Base-by-base conservation (phyloP, 768 basidiomycete genomes). In the Boletus rufocinnamomeus region DNA sequence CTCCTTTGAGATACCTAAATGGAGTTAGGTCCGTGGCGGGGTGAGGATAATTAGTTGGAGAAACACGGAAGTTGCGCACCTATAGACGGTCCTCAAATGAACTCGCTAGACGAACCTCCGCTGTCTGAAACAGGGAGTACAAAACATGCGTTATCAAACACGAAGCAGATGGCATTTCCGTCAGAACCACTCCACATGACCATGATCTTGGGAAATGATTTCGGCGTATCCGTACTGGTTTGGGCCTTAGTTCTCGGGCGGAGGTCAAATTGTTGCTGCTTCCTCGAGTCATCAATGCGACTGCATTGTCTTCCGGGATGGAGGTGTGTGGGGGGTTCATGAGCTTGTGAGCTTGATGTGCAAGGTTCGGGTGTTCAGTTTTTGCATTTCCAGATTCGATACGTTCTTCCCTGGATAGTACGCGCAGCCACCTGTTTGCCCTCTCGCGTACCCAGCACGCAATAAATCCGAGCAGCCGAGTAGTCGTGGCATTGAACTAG, bases 121-220 rank as follows among this genome's bases (percentile, higher is more conserved):
- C 96, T 93, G 69, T 96, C 95, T 8, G 93, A 95, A 34, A 96
- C 91, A 4, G 95, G 94, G 32, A 96, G 78, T 27, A 94, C 87
- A 67, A 94, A 92, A 66, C 84, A 87, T n/a, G 90, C 86, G 59
- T 78, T 66, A 3, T 79, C 81, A 67, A 96, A 96, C 2, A 92
- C 91, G 38, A 88, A 79, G 62, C 91, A 91, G 60, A 96, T 88
- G 19, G 89, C 82, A 69, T 96, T 97, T 49, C 91, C 91, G 35
- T 14, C 49, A 23, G 93, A 93, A 19, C 95, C 93, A 0, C 94
- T 94, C 48, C 91, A 93, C 50, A 96, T 82, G 48, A 95, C 4
- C 19, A 28, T 10, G 5, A 17, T 23, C 30, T 34, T 23, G 32
- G 32, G n/a, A 48, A 35, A 35, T 11, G 7, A 50, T 38, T 25